Evolutionary conservation across 345 rosid species (phyloP), one percentile per base, ranked within the genome.

Genomic region (Lagerstroemia speciosa): DNA sequence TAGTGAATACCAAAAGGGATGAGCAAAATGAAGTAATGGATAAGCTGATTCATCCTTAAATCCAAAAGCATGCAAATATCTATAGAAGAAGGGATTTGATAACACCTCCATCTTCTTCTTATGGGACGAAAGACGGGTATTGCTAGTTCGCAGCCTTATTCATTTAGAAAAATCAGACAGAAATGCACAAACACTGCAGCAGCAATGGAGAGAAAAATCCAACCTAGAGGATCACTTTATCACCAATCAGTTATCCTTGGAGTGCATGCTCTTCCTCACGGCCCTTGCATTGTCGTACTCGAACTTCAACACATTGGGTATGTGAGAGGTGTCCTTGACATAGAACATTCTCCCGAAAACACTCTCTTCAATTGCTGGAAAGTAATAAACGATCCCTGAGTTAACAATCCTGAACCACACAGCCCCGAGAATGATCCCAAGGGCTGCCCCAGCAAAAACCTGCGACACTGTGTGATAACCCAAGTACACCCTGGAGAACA

Each of bases 281-380:
- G 87, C 90, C 40, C 97, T 85, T 0, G 97, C 98, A 76, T 91
- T 92, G 57, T 94, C 96, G 63, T 92, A 94, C 80, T 94, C 99
- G 72, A 94, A 92, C 81, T 88, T 84, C 83, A 92, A 84, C 66
- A 88, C 92, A 73, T 94, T 80, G 37, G 75, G 78, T 68, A 94
- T 87, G 79, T 94, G 98, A 16, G 99, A 94, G 72, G 97, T 94
- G 77, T 94, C 99, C 83, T 94, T 94, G 45, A 90, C 78, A 81
- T 78, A 88, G 19, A 94, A 78, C 79, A 67, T 69, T 78, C 88
- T 87, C 82, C 99, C 98, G 37, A 90, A 66, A 6, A 65, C 69
- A 72, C 96, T 92, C 75, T 90, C 93, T 58, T 94, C 99, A 58
- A 94, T 89, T 72, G 75, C 71, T 33, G 90, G 89, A 67, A 94